phyloP scores from a whole-genome alignment of 768 basidiomycete species.

The Chalciporus piperatus region DNA sequence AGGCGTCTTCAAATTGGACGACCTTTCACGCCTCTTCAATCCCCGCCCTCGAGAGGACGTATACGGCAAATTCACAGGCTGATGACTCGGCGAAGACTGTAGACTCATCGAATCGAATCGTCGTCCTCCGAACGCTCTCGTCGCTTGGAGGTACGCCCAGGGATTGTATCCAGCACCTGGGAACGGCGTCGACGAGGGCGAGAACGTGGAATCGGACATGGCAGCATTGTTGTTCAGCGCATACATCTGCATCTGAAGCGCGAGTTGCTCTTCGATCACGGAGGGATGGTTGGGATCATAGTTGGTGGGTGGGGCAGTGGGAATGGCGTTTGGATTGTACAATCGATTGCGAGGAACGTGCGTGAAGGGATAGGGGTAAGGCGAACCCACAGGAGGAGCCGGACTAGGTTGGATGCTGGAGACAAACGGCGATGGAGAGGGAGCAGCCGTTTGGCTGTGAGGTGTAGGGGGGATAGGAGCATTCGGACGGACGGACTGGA shows the following conservation, averaged over 20 bases:
- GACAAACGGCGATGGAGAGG: slow-evolving; percentile 66
- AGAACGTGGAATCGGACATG: slow-evolving; percentile 71
- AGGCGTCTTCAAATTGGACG: slow-evolving; percentile 33
- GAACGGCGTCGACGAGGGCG: slow-evolving; percentile 73
- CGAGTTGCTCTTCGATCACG: slow-evolving; percentile 66
- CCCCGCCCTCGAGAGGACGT: slow-evolving; percentile 45
- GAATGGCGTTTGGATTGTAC: slow-evolving; percentile 38
- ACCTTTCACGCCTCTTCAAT: slow-evolving; percentile 43
- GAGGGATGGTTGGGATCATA: slow-evolving; percentile 44
- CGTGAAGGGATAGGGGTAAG: slow-evolving; percentile 75
- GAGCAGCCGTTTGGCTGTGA: slow-evolving; percentile 69
- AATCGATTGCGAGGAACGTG: slow-evolving; percentile 61
- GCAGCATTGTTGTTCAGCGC: slow-evolving; percentile 65
- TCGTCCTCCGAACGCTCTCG: slow-evolving; percentile 42
- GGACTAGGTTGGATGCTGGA: slow-evolving; percentile 55
- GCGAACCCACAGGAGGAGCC: slow-evolving; percentile 61
- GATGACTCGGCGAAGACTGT: slow-evolving; percentile 39
- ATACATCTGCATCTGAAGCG: slow-evolving; percentile 74
- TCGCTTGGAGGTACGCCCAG: slow-evolving; percentile 69
- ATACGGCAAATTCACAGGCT: slow-evolving; percentile 43
- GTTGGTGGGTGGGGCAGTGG: slow-evolving; percentile 38
- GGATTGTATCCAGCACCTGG: slow-evolving; percentile 62
- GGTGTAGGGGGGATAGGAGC: slow-evolving; percentile 82
- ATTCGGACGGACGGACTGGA: slow-evolving; percentile 60
- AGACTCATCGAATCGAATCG: slow-evolving; percentile 56